Base-by-base conservation (phyloP, 2,329 filamentous ascomycete genomes). In the Trichophyton benhamiae region DNA sequence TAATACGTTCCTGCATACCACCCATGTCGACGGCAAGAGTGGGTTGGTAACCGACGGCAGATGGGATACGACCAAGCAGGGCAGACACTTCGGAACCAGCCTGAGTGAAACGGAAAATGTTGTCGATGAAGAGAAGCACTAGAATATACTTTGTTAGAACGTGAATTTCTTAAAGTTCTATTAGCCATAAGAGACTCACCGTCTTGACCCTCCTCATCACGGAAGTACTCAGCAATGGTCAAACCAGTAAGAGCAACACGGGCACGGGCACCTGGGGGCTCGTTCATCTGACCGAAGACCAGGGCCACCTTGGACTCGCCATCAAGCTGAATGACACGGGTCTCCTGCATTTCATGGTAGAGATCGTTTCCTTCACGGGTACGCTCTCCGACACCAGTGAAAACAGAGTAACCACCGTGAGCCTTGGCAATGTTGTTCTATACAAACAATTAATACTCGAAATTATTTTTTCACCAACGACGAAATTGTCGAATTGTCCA, bases 311-410 rank as follows among this genome's bases (percentile, higher is more conserved):
- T 99, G 79, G 94, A 97, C 74, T 96, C 92, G 80, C 94, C 94
- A 68, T 99, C 94, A 69, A 99, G 90, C 80, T 99, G 87, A 80
- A 99, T 99, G 85, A 99, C 94, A 76, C 89, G 90, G 71, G 94
- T 99, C 83, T 99, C 92, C 84, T 97, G 94, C 94, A 99, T 99
- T 86, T 99, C 94, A 83, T 99, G 92, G 88, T 99, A 99, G 84
- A 99, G 80, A 87, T 99, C 94, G 87, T 99, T 99, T 86, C 94
- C 94, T 87, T 99, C 94, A 90, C 94, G 94, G 77, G 94, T 99
- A 84, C 94, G 92, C 88, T 99, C 94, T 79, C 94, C 94, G 81
- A 99, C 94, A 92, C 94, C 94, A 77, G 91, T 96, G 88, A 99
- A 99, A 78, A 99, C 94, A 70, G 94, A 99, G 89, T 95, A 99